phyloP scores from a whole-genome alignment of 495 filamentous ascomycete genomes.

The Chaetomidium leptoderma region DNA sequence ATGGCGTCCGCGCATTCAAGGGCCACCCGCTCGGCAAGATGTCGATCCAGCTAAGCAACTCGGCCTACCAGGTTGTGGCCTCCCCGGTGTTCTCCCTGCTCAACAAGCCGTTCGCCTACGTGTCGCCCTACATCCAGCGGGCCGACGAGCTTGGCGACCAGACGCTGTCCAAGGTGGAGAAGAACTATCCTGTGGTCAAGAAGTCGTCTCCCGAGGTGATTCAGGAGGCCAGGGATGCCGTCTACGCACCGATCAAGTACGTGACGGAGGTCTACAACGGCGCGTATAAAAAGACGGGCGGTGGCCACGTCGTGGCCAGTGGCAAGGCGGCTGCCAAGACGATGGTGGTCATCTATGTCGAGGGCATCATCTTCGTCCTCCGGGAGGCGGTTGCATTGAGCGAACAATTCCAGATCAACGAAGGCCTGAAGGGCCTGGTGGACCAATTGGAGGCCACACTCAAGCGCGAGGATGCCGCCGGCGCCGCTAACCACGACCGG shows the following conservation, averaged over 20 bases:
- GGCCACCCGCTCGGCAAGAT: constrained; percentile 74
- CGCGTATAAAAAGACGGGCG: constrained; percentile 62
- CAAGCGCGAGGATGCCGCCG: neutral
- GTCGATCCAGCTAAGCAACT: constrained; percentile 66
- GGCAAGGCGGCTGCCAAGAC: constrained; percentile 66
- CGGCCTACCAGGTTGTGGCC: constrained; percentile 58
- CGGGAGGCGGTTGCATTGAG: neutral
- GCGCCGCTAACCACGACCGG: neutral
- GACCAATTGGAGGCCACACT: neutral
- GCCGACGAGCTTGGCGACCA: constrained; percentile 76
- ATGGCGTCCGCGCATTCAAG: constrained; percentile 73
- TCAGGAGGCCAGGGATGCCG: constrained; percentile 57
- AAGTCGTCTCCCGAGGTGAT: constrained; percentile 77
- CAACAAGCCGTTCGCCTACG: constrained; percentile 66
- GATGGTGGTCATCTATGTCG: neutral
- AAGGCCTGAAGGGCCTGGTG: neutral
- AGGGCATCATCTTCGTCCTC: neutral
- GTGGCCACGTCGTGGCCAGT: neutral
- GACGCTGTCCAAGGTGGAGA: constrained; percentile 69
- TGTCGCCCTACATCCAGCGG: constrained; percentile 76
- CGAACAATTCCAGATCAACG: neutral
- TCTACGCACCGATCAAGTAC: constrained; percentile 63
- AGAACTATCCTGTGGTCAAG: constrained; percentile 79
- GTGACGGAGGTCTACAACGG: constrained; percentile 65
- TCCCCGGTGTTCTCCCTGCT: constrained; percentile 76